Base-by-base conservation (phyloP, 805 yeast genomes). In the Lipomyces sp. region DNA sequence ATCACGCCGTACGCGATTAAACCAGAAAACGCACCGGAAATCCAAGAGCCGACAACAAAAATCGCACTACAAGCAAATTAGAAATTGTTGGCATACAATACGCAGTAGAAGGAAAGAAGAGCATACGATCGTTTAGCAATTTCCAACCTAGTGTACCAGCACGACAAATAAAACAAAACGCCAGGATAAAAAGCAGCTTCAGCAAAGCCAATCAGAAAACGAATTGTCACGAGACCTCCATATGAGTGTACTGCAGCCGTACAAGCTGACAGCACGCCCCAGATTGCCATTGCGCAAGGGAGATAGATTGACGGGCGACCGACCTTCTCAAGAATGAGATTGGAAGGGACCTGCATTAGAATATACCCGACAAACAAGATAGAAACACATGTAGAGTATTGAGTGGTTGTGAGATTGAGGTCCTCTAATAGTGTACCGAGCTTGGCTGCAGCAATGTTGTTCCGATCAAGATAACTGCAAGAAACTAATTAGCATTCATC, bases 11-110 rank as follows among this genome's bases (percentile, higher is more conserved):
- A 76, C 11, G 80, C 79, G 49, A 79, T 75, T 49, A 78, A 68
- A 10, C 82, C 82, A 16, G 79, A 69, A 55, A 77, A 74, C 1
- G 82, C 81, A 39, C 82, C 80, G 28, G 80, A 73, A 46, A 69
- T 55, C 42, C 61, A 63, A 10, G 79, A 73, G 23, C 82, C 82
- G 18, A 78, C 71, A 59, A 75, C 75, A 39, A 77, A 66, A 47
- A 78, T 67, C 8, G 81, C 72, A 6, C 48, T 43, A n/a, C 43
- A 34, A 32, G 18, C 6, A 10, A 10, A 32, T 5, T 14, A 8
- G 6, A 36, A 24, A 23, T 24, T 13, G 23, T 36, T 36, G 28
- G 19, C 10, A 36, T 7, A 16, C n/a, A n/a, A n/a, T n/a, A n/a
- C n/a, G n/a, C n/a, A n/a, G n/a, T n/a, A 34, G 19, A n/a, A 7